Percentiles rank a stretch among this genome's conserved stretches.
Evolutionary conservation across 1,284 basidiomycete genomes (phyloP).

Genomic region (Naganishia sp.): DNA sequence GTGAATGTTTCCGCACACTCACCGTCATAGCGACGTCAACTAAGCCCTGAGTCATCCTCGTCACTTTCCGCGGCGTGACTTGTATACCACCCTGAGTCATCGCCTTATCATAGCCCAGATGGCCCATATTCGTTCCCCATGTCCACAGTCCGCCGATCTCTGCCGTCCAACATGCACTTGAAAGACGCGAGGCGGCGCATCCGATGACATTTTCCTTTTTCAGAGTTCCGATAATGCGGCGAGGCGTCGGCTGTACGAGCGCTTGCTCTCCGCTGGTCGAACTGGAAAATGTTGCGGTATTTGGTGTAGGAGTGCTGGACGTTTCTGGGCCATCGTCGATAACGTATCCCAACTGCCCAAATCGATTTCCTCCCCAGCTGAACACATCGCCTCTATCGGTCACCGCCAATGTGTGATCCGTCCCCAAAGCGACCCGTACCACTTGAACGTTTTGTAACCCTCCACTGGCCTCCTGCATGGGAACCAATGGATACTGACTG

Average conservation of each 20-base stretch:
- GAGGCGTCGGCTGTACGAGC: conserved; percentile 72
- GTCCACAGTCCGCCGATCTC: conserved; percentile 72
- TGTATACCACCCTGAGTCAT: conserved; percentile 69
- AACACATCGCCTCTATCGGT: conserved; percentile 78
- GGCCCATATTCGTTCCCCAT: conserved; percentile 94
- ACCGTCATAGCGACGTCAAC: conserved; percentile 71
- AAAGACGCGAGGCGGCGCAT: conserved; percentile 81
- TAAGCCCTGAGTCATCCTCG: conserved; percentile 71
- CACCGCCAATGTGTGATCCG: conserved; percentile 89
- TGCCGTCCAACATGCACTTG: conserved; percentile 85
- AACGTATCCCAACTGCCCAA: conserved; percentile 83
- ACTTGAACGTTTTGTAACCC: conserved; percentile 60
- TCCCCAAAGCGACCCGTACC: conserved; percentile 75
- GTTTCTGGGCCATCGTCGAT: conserved; percentile 61
- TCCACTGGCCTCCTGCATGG: conserved; percentile 58
- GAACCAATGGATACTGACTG: conserved; percentile 72
- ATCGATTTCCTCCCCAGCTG: conserved; percentile 88
- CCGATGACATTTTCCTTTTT: conserved; percentile 80
- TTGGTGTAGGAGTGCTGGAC: conserved; percentile 30
- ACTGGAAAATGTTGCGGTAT: conserved; percentile 29
- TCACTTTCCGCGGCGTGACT: conserved; percentile 76
- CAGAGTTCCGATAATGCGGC: conserved; percentile 72
- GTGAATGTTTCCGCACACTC: conserved; percentile 41
- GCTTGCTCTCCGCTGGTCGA: conserved; percentile 52
- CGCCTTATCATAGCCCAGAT: conserved; percentile 79